These are phyloP conservation scores for Fusarium sp. DNA, from an alignment of 2,329 filamentous ascomycete species.

Conservation along the genomic window DNA sequence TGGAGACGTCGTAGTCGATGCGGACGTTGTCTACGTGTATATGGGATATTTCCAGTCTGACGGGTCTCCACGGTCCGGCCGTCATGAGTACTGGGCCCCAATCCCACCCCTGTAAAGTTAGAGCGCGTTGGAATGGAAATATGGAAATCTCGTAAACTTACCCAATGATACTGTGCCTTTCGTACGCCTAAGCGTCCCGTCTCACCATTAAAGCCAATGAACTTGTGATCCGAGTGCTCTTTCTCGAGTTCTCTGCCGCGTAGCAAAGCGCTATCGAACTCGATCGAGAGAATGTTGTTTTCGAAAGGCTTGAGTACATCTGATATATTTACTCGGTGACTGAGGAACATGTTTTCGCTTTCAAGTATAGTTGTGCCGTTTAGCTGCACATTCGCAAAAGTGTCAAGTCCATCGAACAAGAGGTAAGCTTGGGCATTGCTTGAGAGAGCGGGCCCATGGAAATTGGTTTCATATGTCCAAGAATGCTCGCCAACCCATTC, in stretches of 20 bases:
- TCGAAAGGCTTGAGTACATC: background rate
- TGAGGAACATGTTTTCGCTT: slow-evolving; percentile 18
- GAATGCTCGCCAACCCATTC: slow-evolving; percentile 8
- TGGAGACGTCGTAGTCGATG: slow-evolving; percentile 23
- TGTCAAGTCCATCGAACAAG: slow-evolving; percentile 13
- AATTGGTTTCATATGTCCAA: slow-evolving; percentile 16
- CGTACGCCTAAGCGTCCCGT: slow-evolving; percentile 54
- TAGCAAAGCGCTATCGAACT: slow-evolving; percentile 11
- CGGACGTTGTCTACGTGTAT: slow-evolving; percentile 70
- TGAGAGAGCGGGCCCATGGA: background rate
- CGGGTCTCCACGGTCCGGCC: slow-evolving; percentile 74
- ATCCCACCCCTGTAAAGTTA: slow-evolving; percentile 66
- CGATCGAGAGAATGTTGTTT: background rate
- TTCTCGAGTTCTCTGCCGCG: slow-evolving; percentile 2
- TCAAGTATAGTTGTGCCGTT: background rate
- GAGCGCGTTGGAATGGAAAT: background rate
- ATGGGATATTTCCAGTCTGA: slow-evolving; percentile 71
- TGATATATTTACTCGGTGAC: slow-evolving; percentile 1
- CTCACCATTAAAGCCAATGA: slow-evolving; percentile 47
- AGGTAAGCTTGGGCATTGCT: background rate
- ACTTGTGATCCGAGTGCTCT: slow-evolving; percentile 14
- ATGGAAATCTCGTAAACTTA: background rate
- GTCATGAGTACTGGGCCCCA: slow-evolving; percentile 75
- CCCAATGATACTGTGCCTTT: slow-evolving; percentile 78
- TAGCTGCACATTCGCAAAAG: background rate